Evolutionary conservation across 225 moss, liverwort and hornwort species (phyloP).

Genomic region (Neckera pumila): DNA sequence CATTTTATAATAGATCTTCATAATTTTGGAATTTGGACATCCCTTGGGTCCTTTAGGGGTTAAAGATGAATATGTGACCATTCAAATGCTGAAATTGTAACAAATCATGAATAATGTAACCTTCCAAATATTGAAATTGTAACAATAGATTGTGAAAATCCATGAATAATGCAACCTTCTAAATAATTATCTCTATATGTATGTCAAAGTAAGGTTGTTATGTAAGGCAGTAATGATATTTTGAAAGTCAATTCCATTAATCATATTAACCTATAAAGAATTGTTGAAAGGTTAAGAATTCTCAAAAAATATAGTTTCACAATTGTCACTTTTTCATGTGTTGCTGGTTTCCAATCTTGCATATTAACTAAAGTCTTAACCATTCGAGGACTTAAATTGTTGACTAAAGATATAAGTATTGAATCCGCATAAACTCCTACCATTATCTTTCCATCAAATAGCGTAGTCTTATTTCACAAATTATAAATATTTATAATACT

Average conservation of each 20-base stretch:
- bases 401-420: conserved; percentile 47
- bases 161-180: too few relatives aligned
- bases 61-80: neutral
- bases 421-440: conserved; percentile 49
- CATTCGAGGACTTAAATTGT: conserved; percentile 42
- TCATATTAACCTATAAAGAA: conserved; percentile 35
- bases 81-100: neutral
- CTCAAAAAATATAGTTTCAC: conserved; percentile 68
- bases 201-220: too few relatives aligned
- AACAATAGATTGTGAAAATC: neutral
- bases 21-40: too few relatives aligned
- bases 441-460: neutral
- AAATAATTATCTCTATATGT: neutral
- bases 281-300: conserved; percentile 53
- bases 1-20: too few relatives aligned
- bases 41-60: too few relatives aligned
- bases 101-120: too few relatives aligned
- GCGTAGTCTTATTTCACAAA: neutral
- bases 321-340: conserved; percentile 43
- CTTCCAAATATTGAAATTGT: neutral
- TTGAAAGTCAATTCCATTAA: too few relatives aligned
- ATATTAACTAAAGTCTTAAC: conserved; percentile 42
- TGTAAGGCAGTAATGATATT: too few relatives aligned
- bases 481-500: neutral
- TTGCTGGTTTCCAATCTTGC: conserved; percentile 70